A percentile compares a stretch with the other conserved stretches of the same genome.
Conservation (phyloP, 805 yeast species). For the Lachancea thermotolerans region DNA sequence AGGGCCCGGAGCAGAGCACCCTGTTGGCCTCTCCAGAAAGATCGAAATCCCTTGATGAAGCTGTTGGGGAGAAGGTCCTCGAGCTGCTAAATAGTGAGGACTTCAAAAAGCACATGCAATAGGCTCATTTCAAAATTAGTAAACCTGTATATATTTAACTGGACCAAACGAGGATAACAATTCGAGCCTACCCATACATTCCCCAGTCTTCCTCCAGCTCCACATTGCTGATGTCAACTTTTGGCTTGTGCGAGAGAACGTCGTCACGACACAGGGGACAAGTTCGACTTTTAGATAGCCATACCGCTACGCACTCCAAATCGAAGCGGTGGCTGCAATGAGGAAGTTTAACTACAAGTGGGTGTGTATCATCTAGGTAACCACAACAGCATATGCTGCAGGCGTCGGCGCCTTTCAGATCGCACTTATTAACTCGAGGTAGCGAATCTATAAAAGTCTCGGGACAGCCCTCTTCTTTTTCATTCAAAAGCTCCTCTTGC, state of each 20-base stretch:
- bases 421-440: constrained; percentile 55
- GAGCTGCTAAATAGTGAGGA: constrained; percentile 65
- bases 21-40: constrained; percentile 5
- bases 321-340: constrained; percentile 81
- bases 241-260: constrained; percentile 43
- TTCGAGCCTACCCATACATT: constrained; percentile 52
- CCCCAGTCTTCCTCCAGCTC: constrained; percentile 71
- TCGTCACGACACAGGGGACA: constrained; percentile 87
- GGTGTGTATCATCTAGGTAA: constrained; percentile 66
- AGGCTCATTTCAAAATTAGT: not conserved
- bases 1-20: constrained; percentile 33
- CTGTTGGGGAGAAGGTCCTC: constrained; percentile 46
- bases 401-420: constrained; percentile 43
- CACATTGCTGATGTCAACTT: constrained; percentile 42
- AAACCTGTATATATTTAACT: constrained; percentile 1
- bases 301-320: constrained; percentile 83
- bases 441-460: constrained; percentile 68
- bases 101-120: constrained; percentile 46
- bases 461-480: constrained; percentile 42
- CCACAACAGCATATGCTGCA: constrained; percentile 83
- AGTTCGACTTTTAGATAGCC: constrained; percentile 68
- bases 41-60: constrained; percentile 17
- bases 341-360: constrained; percentile 68
- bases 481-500: constrained; percentile 25
- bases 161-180: not conserved